Percentiles rank a stretch among this genome's conserved stretches.
phyloP scores from a whole-genome alignment of 2,329 filamentous ascomycete genomes.

The Volutella citrinella region DNA sequence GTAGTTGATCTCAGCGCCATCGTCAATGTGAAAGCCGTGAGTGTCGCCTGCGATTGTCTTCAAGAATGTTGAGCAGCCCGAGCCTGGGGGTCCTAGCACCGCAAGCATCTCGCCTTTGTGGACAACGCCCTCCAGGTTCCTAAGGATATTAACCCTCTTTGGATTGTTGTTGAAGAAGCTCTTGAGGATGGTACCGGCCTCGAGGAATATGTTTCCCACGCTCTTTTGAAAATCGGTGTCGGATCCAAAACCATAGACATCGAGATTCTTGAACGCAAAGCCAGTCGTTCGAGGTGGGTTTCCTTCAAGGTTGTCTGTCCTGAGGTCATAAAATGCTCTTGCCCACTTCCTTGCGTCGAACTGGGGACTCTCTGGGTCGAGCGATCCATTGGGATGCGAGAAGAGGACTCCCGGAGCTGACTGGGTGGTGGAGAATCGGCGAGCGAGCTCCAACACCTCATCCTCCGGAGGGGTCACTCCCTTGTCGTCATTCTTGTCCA shows the following conservation, averaged over 20 bases:
- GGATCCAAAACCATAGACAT: constrained; percentile 26
- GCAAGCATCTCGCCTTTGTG: constrained; percentile 19
- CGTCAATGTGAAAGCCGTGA: constrained; percentile 29
- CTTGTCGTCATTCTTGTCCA: constrained; percentile 1
- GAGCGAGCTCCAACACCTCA: constrained; percentile 27
- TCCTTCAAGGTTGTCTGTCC: constrained; percentile 22
- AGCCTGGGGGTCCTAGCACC: constrained; percentile 47
- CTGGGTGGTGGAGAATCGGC: constrained; percentile 23
- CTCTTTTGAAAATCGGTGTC: constrained; percentile 29
- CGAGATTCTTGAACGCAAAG: constrained; percentile 24
- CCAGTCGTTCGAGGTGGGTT: constrained; percentile 26
- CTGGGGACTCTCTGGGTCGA: constrained; percentile 37
- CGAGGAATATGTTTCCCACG: constrained; percentile 23
- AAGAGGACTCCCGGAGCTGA: constrained; percentile 26
- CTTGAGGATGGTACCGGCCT: constrained; percentile 14
- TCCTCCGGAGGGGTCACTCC: constrained; percentile 10
- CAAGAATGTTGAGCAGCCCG: constrained; percentile 52
- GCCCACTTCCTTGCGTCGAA: constrained; percentile 44
- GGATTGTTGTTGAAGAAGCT: constrained; percentile 11
- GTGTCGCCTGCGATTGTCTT: constrained; percentile 52
- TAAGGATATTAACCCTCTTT: constrained; percentile 14
- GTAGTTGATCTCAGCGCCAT: constrained; percentile 40
- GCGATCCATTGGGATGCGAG: constrained; percentile 20
- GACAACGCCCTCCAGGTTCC: constrained; percentile 18
- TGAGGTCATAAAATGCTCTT: constrained; percentile 32